Percentiles rank a stretch among this genome's conserved stretches.
Evolutionary conservation across 2,329 filamentous ascomycete species (phyloP).

Genomic region (Aspergillus nomiae): DNA sequence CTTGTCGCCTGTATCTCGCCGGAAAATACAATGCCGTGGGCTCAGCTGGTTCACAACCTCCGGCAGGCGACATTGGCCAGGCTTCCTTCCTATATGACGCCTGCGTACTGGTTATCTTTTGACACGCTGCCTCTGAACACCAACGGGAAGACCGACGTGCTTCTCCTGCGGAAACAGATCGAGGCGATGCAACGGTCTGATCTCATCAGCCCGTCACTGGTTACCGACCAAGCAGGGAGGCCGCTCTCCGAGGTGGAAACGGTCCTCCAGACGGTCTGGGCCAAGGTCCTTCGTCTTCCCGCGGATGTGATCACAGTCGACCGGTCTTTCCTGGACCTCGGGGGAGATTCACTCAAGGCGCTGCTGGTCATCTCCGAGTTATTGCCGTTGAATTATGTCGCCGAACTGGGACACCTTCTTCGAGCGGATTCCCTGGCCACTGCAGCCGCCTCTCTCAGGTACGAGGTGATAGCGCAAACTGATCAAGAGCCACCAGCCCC

Average conservation of each 20-base stretch:
- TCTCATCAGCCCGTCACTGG: not conserved
- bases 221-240: slow-evolving; percentile 1
- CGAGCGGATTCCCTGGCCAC: not conserved
- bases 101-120: slow-evolving; percentile 11
- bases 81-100: slow-evolving; percentile 15
- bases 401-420: slow-evolving; percentile 13
- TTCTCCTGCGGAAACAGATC: slow-evolving; percentile 3
- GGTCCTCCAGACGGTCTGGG: slow-evolving; percentile 9
- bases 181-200: not conserved
- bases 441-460: not conserved
- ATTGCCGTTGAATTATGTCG: slow-evolving; percentile 3
- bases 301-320: slow-evolving; percentile 6
- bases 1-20: slow-evolving; percentile 10
- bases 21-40: slow-evolving; percentile 1
- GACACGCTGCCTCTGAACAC: slow-evolving; percentile 8
- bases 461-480: not conserved
- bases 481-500: not conserved
- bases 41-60: slow-evolving; percentile 1
- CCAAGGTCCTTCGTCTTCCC: slow-evolving; percentile 9
- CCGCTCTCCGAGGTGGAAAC: slow-evolving; percentile 4
- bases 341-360: slow-evolving; percentile 16
- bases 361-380: slow-evolving; percentile 11
- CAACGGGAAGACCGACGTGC: slow-evolving; percentile 14
- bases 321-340: slow-evolving; percentile 14
- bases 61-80: not conserved